Evolutionary conservation across 495 filamentous ascomycete species (phyloP).

Genomic region (Xylaria intraflava): DNA sequence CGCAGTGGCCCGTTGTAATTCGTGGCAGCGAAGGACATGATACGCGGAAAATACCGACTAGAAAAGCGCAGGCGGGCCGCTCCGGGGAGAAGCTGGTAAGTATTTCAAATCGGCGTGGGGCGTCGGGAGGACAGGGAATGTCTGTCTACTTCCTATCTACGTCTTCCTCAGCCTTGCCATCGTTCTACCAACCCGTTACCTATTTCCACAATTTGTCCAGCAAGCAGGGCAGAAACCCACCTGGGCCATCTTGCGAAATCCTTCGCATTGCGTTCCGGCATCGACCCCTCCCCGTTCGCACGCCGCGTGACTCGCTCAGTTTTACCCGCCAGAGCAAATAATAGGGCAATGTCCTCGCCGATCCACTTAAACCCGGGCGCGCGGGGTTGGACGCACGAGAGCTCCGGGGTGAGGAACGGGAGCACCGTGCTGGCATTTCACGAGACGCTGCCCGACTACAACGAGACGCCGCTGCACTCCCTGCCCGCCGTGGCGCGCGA

Average conservation of each 20-base stretch:
- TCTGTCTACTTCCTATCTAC: background rate
- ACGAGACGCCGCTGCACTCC: slow-evolving; percentile 42
- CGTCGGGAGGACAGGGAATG: slow-evolving; percentile 10
- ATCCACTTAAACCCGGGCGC: slow-evolving; percentile 18
- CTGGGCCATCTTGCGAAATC: too few relatives aligned
- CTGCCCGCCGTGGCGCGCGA: slow-evolving; percentile 46
- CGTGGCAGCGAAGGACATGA: too few relatives aligned
- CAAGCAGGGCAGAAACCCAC: background rate
- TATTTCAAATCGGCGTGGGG: slow-evolving; percentile 13
- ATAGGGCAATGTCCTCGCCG: slow-evolving; percentile 20
- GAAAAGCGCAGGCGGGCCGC: background rate
- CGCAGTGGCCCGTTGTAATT: too few relatives aligned
- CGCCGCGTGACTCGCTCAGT: background rate
- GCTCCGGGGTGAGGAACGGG: slow-evolving; percentile 2
- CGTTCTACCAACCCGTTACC: background rate
- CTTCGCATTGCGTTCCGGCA: too few relatives aligned
- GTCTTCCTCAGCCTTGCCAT: slow-evolving; percentile 7
- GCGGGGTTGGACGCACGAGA: slow-evolving; percentile 13
- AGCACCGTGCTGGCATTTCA: slow-evolving; percentile 36
- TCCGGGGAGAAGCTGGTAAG: background rate
- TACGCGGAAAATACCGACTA: too few relatives aligned
- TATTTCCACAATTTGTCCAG: too few relatives aligned
- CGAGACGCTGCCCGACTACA: slow-evolving; percentile 43
- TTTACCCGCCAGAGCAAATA: too few relatives aligned
- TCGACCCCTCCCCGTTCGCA: background rate